These are phyloP conservation scores for Phaeophleospora eucalypticola DNA, from an alignment of 2,329 filamentous ascomycete species.

Conservation along the genomic window DNA sequence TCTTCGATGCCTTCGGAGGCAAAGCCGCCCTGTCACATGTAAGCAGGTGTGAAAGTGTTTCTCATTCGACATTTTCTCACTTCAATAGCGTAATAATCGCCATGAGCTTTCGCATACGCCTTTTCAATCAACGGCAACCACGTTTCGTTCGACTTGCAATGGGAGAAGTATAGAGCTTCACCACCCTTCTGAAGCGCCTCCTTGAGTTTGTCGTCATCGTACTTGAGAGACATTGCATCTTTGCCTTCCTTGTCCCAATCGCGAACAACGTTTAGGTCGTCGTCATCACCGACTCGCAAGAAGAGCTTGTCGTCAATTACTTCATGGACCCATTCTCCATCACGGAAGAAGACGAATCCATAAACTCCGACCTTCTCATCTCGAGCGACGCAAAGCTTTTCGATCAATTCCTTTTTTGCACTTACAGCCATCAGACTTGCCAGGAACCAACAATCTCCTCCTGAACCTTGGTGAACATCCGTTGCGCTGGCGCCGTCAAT, in stretches of 20 bases:
- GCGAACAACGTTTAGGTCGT: conserved; percentile 54
- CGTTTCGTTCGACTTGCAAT: conserved; percentile 73
- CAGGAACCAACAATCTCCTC: conserved; percentile 84
- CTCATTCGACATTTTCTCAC: too few relatives aligned
- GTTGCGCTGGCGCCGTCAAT: conserved; percentile 68
- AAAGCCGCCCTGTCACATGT: conserved; percentile 59
- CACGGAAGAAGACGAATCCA: conserved; percentile 78
- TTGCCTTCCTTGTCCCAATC: conserved; percentile 27
- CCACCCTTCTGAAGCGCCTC: conserved; percentile 66
- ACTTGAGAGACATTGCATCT: conserved; percentile 21
- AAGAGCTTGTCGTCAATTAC: conserved; percentile 91
- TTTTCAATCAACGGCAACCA: conserved; percentile 80
- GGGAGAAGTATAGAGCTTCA: conserved; percentile 72
- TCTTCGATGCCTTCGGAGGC: conserved; percentile 60
- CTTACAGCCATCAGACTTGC: conserved; percentile 73
- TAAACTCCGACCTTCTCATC: conserved; percentile 75
- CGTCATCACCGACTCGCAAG: conserved; percentile 75
- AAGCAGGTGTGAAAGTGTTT: too few relatives aligned
- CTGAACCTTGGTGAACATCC: conserved; percentile 72
- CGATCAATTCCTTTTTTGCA: conserved; percentile 72
- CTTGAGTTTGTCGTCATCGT: conserved; percentile 47
- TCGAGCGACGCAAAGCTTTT: conserved; percentile 67
- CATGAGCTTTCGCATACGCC: conserved; percentile 79
- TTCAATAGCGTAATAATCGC: conserved; percentile 70
- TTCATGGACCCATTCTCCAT: conserved; percentile 87